Conservation (phyloP, 495 filamentous ascomycete species). For the Coniosporium apollinis region DNA sequence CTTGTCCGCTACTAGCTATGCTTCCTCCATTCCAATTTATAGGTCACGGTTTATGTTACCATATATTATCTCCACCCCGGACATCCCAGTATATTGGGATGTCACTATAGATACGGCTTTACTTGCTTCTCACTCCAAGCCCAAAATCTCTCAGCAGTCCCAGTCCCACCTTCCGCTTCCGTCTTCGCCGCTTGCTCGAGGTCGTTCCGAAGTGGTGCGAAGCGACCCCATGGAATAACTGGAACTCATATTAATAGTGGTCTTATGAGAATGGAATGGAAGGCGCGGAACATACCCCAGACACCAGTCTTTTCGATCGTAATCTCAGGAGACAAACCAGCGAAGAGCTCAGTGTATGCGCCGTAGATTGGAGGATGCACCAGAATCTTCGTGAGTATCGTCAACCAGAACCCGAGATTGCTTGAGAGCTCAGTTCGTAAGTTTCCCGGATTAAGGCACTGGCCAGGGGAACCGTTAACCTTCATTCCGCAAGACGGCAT, state of each 20-base stretch:
- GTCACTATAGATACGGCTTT: slow-evolving; percentile 8
- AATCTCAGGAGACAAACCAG: slow-evolving; percentile 15
- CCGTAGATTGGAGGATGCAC: slow-evolving; percentile 12
- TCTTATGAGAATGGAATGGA: too few relatives aligned
- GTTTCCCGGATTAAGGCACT: slow-evolving; percentile 24
- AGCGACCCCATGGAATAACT: slow-evolving; percentile 22
- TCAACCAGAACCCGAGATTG: slow-evolving; percentile 2
- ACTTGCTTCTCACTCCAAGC: slow-evolving; percentile 20
- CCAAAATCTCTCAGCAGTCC: slow-evolving; percentile 19
- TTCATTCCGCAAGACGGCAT: background rate
- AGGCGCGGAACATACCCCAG: slow-evolving; percentile 8
- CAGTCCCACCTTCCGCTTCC: slow-evolving; percentile 12
- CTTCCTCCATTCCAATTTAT: too few relatives aligned
- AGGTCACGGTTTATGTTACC: too few relatives aligned
- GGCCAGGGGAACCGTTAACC: background rate
- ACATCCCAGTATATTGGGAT: too few relatives aligned
- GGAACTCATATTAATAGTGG: too few relatives aligned
- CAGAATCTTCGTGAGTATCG: background rate
- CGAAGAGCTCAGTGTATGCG: slow-evolving; percentile 20
- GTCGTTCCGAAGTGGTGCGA: slow-evolving; percentile 11
- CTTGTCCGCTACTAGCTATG: too few relatives aligned
- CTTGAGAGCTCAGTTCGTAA: slow-evolving; percentile 21
- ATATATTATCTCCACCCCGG: too few relatives aligned
- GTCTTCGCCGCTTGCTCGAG: slow-evolving; percentile 15
- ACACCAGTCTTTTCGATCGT: slow-evolving; percentile 12